phyloP scores from a whole-genome alignment of 2,329 filamentous ascomycete genomes.

The Didymella lethalis region DNA sequence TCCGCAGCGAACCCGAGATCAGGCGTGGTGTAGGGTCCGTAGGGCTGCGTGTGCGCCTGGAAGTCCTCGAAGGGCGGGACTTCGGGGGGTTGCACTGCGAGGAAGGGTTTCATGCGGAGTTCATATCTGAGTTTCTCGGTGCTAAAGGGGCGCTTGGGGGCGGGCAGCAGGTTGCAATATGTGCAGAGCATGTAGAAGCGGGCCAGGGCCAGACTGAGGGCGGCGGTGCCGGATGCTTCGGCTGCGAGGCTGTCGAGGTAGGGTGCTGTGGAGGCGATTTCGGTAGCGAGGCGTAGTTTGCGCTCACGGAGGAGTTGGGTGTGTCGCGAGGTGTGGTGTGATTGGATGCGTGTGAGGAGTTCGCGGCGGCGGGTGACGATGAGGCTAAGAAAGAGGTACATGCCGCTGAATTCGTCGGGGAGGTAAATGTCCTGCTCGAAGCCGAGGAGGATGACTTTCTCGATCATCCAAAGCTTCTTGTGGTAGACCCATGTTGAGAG shows the following conservation, averaged over 20 bases:
- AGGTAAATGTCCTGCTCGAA: conserved; percentile 95
- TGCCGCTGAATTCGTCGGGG: conserved; percentile 80
- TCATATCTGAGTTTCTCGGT: conserved; percentile 76
- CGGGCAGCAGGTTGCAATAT: conserved; percentile 63
- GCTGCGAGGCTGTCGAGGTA: conserved; percentile 40
- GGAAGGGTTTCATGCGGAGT: conserved; percentile 85
- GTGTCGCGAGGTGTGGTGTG: conserved; percentile 23
- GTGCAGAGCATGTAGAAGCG: conserved; percentile 72
- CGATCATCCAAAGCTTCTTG: conserved; percentile 88
- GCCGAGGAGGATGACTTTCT: conserved; percentile 86
- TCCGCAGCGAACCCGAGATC: conserved; percentile 15
- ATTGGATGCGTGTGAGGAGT: conserved; percentile 30
- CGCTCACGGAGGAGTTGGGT: conserved; percentile 3
- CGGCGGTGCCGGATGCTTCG: conserved; percentile 35
- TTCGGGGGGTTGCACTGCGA: conserved; percentile 71
- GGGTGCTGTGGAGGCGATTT: conserved; percentile 20
- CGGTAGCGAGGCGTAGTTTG: conserved; percentile 19
- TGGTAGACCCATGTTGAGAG: conserved; percentile 89
- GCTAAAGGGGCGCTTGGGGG: conserved; percentile 69
- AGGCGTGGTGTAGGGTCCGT: conserved; percentile 36
- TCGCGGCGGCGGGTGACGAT: conserved; percentile 37
- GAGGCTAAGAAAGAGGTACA: conserved; percentile 73
- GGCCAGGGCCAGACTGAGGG: conserved; percentile 43
- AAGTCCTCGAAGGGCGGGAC: conserved; percentile 72
- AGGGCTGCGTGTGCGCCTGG: conserved; percentile 44